These are phyloP conservation scores for Coriaria nepalensis DNA, from an alignment of 306 rosid species.

Conservation along the genomic window DNA sequence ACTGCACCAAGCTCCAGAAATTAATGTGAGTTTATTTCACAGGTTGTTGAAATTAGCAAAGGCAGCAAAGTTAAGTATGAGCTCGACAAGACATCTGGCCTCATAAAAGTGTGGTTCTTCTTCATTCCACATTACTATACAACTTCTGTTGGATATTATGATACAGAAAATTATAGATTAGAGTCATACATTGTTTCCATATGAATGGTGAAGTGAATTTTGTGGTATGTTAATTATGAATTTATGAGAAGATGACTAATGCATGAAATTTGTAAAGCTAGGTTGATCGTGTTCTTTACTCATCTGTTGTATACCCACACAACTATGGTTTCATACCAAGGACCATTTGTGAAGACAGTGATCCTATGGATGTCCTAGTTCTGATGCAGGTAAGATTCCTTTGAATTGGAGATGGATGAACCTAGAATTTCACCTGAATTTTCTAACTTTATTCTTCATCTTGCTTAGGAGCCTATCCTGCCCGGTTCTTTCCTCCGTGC, in stretches of 20 bases:
- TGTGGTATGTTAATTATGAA: conserved; percentile 5
- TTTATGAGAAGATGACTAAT: conserved; percentile 17
- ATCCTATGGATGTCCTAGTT: conserved; percentile 87
- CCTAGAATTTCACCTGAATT: background rate
- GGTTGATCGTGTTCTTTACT: conserved; percentile 95
- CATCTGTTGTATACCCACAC: conserved; percentile 97
- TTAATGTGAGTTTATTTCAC: conserved; percentile 23
- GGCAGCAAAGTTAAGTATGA: conserved; percentile 96
- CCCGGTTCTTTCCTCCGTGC: conserved; percentile 97
- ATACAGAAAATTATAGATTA: too few relatives aligned
- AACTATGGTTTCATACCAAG: conserved; percentile 95
- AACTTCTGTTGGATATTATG: background rate
- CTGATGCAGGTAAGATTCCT: conserved; percentile 74
- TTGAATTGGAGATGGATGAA: conserved; percentile 4
- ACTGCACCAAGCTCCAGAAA: background rate
- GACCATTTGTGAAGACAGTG: conserved; percentile 91
- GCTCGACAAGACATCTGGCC: conserved; percentile 85
- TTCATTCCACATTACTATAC: background rate
- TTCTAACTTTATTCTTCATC: background rate
- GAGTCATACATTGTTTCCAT: background rate
- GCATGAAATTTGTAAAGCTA: conserved; percentile 21
- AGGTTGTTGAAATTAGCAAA: conserved; percentile 91
- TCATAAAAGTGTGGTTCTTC: conserved; percentile 54
- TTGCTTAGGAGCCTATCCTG: conserved; percentile 63
- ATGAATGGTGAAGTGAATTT: background rate